phyloP scores from a whole-genome alignment of 768 basidiomycete species.

The Brasilioporus rufonigricans region DNA sequence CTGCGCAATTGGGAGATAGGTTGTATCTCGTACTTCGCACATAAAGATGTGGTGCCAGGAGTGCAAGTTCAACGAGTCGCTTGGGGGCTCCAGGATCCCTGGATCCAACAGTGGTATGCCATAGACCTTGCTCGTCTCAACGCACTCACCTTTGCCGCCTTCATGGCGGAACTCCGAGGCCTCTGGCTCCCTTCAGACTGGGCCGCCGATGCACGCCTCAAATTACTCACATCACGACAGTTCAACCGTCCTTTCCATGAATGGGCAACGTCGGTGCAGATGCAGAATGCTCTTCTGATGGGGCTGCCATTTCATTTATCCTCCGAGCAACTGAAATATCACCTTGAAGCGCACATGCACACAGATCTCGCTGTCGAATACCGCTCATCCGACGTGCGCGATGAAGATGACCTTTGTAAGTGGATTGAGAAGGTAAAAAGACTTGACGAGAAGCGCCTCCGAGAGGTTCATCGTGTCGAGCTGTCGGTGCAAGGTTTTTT shows the following conservation, averaged over 20 bases:
- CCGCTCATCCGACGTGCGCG: neutral
- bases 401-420: neutral
- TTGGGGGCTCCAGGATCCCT: neutral
- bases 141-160: too few species aligned
- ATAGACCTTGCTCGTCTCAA: too few species aligned
- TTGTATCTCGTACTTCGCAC: neutral
- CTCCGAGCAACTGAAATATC: accelerated
- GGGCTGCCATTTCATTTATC: neutral
- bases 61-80: neutral
- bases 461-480: neutral
- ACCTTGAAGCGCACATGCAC: too few species aligned
- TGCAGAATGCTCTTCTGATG: neutral
- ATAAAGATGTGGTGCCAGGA: neutral
- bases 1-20: neutral
- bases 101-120: too few species aligned
- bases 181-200: too few species aligned
- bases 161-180: too few species aligned
- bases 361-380: neutral
- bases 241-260: too few species aligned
- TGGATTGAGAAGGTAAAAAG: too few species aligned
- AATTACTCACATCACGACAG: neutral
- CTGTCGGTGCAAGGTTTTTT: neutral
- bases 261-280: neutral
- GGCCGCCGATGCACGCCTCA: neutral
- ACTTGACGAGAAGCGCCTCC: neutral